These are phyloP conservation scores for Carex scoparia DNA, from an alignment of 176 grass and related monocot species.

Conservation along the genomic window DNA sequence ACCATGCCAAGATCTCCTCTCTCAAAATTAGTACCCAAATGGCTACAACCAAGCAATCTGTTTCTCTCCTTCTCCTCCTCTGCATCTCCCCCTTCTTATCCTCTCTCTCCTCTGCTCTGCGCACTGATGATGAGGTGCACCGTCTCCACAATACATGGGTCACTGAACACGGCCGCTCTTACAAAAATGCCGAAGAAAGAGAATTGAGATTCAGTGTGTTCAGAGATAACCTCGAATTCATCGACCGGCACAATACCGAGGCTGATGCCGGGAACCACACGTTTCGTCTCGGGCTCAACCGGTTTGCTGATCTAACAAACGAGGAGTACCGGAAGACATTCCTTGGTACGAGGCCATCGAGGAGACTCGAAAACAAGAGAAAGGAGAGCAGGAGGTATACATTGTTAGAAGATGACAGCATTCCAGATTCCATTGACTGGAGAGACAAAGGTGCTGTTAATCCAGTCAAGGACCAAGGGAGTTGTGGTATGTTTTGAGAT, in stretches of 20 bases:
- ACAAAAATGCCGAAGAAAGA: slow-evolving; percentile 12
- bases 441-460: slow-evolving; percentile 25
- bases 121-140: slow-evolving; percentile 25
- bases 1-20: slow-evolving; percentile 3
- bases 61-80: slow-evolving; percentile 16
- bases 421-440: slow-evolving; percentile 31
- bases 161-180: not conserved
- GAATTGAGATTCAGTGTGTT: slow-evolving; percentile 32
- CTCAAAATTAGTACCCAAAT: not conserved
- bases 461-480: slow-evolving; percentile 29
- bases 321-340: slow-evolving; percentile 37
- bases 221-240: slow-evolving; percentile 45
- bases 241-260: slow-evolving; percentile 52
- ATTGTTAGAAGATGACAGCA: slow-evolving; percentile 17
- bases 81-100: not conserved
- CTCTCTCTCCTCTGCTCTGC: slow-evolving; percentile 1
- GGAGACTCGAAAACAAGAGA: not conserved
- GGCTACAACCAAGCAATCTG: not conserved
- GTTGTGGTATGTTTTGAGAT: slow-evolving; percentile 16
- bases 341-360: slow-evolving; percentile 22
- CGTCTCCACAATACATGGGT: slow-evolving; percentile 31
- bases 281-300: slow-evolving; percentile 51
- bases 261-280: slow-evolving; percentile 37
- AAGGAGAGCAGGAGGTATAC: not conserved
- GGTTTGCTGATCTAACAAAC: slow-evolving; percentile 48